Base-by-base conservation (phyloP, 352 stramenopile species). In the Globisporangium canariense region DNA sequence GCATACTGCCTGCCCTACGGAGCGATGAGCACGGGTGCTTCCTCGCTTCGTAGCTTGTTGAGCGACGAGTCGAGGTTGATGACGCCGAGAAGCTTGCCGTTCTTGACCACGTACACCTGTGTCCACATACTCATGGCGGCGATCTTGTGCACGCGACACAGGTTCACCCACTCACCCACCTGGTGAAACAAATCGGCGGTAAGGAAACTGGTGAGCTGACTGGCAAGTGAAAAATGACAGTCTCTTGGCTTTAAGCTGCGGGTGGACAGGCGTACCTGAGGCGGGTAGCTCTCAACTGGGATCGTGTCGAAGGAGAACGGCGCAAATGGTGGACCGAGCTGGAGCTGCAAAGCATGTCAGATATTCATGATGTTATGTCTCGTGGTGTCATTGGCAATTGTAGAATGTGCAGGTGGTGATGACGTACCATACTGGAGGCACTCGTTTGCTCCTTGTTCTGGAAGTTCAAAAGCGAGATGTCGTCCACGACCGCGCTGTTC, bases 81-180 rank as follows among this genome's bases (percentile, higher is more conserved):
- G 16, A 88, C 78, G 8, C 81, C 82, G 2, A 90, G 63, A 3
- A 93, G 62, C 49, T 85, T 81, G 67, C 86, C 82, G 57, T 80
- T 65, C 62, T 89, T 89, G 36, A 86, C 77, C 28, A 93, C 86
- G 62, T 91, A 93, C 14, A 94, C 81, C 52, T 94, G 82, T 13
- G 83, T 91, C 86, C 83, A 92, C 66, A 91, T 89, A 43, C 80
- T 88, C 64, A 92, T 90, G n/a, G 81, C 78, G 7, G 86, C 81
- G 47, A 90, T 70, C 34, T 89, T 87, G 72, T 92, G 84, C 16
- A 94, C 78, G 14, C 75, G 78, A 52, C 76, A 86, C 20, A 94
- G 66, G 43, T 90, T 88, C 11, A 92, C 82, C 47, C 78, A 66
- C 56, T 91, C 79, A 4, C 79, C 83, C 0, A 91, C 82, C 72